Base-by-base conservation (phyloP, 257 asterid species). In the Solanum appendiculatum region DNA sequence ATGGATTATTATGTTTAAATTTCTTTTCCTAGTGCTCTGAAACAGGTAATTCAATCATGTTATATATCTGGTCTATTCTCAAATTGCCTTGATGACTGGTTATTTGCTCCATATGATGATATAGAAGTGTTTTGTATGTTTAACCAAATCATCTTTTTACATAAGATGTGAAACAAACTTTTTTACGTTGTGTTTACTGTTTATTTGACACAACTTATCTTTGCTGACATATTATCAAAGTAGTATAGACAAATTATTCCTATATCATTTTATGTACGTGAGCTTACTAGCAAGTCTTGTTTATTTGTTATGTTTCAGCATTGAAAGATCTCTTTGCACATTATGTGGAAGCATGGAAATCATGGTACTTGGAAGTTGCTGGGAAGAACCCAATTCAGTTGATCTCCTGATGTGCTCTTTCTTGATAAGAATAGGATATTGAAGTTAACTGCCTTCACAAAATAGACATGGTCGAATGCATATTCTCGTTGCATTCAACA, bases 351-450 rank as follows among this genome's bases (percentile, higher is more conserved):
- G 99, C 99, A 18, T 97, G 98, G 98, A 93, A 93, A 80, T 94
- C 98, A 42, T 97, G 99, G 99, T 94, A 91, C 91, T 91, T 93
- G 90, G 98, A 97, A 91, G 95, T 94, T 84, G 96, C 96, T 56
- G 97, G 93, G 86, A 95, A 93, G 96, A 93, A 90, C 87, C 94
- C 96, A 33, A 85, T 92, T 83, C 92, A 92, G 66, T 89, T 90
- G 78, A 86, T 81, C 86, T 92, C 96, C 84, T 92, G 85, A 92
- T 46, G 33, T 80, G 51, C 82, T 77, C 81, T 60, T 72, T 72
- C 70, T 66, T 12, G 40, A 27, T 31, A 54, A 23, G 83, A 64
- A 44, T 21, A 78, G 44, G 15, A 78, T 63, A 78, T 77, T 77
- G 36, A 87, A 64, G 82, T 72, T 56, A 75, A 75, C 74, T 84